Percentiles rank a stretch among this genome's conserved stretches.
phyloP scores from a whole-genome alignment of 768 basidiomycete genomes.

The Pisolithus sp. region DNA sequence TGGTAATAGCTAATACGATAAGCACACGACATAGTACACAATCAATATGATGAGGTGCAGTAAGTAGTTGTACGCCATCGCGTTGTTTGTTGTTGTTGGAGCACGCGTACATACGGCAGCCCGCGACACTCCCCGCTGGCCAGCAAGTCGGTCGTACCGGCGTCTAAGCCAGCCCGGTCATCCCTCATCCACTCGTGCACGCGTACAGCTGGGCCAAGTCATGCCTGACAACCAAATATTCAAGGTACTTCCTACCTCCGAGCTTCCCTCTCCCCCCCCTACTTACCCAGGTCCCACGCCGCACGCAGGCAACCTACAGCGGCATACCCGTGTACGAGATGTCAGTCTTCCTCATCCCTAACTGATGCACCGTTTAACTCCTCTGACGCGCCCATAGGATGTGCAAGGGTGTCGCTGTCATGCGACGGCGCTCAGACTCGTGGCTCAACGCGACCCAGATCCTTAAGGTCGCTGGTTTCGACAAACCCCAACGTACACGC shows the following conservation, averaged over 20 bases:
- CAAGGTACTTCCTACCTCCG: conserved; percentile 47
- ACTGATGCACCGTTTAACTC: conserved; percentile 28
- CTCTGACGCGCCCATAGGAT: conserved; percentile 56
- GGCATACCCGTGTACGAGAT: conserved; percentile 92
- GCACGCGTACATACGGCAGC: conserved; percentile 29
- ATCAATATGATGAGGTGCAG: no score
- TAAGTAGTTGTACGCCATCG: conserved; percentile 8
- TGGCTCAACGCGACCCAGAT: conserved; percentile 99
- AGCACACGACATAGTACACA: no score
- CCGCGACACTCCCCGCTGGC: conserved; percentile 6
- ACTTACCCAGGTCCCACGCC: conserved; percentile 7
- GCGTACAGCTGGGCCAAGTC: conserved; percentile 5
- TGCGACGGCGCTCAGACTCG: conserved; percentile 92
- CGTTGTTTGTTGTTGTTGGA: conserved; percentile 37
- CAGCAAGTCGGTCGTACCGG: conserved; percentile 12
- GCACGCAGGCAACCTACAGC: conserved; percentile 77
- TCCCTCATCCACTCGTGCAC: conserved; percentile 5
- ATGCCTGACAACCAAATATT: conserved; percentile 88
- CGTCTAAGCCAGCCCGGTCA: conserved; percentile 7
- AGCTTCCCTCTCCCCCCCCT: background rate
- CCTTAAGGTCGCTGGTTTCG: conserved; percentile 97
- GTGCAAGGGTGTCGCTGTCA: conserved; percentile 94
- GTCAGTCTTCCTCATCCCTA: conserved; percentile 45
- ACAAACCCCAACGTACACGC: conserved; percentile 96
- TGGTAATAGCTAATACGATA: no score